Evolutionary conservation across 805 yeast genomes (phyloP).

Genomic region (Yarrowia divulgata): DNA sequence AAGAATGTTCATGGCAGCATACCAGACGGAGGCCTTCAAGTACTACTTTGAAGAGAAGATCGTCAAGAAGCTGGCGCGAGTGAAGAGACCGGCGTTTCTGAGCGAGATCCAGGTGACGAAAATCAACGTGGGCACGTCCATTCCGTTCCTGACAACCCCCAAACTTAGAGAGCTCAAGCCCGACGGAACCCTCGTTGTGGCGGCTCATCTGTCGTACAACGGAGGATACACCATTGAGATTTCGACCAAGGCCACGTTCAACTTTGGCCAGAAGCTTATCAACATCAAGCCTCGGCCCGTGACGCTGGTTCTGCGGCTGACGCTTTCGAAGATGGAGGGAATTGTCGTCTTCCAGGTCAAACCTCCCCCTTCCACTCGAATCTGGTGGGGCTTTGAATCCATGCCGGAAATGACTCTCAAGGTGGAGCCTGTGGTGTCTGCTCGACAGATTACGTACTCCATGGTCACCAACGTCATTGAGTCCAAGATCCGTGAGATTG

Average conservation of each 20-base stretch:
- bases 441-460: slow-evolving; percentile 78
- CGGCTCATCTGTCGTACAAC: slow-evolving; percentile 67
- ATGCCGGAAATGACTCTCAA: slow-evolving; percentile 79
- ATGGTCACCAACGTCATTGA: slow-evolving; percentile 82
- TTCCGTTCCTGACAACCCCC: slow-evolving; percentile 82
- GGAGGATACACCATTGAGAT: slow-evolving; percentile 81
- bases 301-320: slow-evolving; percentile 72
- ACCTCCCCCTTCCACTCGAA: slow-evolving; percentile 87
- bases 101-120: slow-evolving; percentile 80
- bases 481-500: slow-evolving; percentile 76
- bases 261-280: slow-evolving; percentile 72
- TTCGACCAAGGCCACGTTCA: slow-evolving; percentile 79
- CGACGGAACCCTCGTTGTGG: slow-evolving; percentile 74
- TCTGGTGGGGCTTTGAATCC: slow-evolving; percentile 87
- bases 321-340: slow-evolving; percentile 74
- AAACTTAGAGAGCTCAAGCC: slow-evolving; percentile 72
- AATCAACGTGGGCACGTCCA: slow-evolving; percentile 76
- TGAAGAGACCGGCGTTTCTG: slow-evolving; percentile 85
- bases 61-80: slow-evolving; percentile 74
- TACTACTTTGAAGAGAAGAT: slow-evolving; percentile 64
- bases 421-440: slow-evolving; percentile 90
- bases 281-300: slow-evolving; percentile 66
- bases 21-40: slow-evolving; percentile 72
- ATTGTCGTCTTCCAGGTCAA: slow-evolving; percentile 72
- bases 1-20: slow-evolving; percentile 76